Base-by-base conservation (phyloP, 2,329 filamentous ascomycete species). In the Arthrobotrys sphaeroides region DNA sequence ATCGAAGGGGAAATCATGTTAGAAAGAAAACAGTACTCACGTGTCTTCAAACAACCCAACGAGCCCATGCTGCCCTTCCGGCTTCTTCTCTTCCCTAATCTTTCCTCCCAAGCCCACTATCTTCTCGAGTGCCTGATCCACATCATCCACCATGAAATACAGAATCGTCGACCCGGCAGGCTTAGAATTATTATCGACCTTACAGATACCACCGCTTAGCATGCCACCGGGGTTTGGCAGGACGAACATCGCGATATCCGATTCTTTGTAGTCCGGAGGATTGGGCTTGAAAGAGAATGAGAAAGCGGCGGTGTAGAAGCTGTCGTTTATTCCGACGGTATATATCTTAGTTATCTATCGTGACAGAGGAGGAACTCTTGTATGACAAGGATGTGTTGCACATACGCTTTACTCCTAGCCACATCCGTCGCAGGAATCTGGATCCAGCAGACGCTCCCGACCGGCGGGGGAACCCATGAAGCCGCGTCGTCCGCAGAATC, bases 141-240 rank as follows among this genome's bases (percentile, higher is more conserved):
- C 70, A 47, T 74, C 70, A 0, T 68, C 55, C 9, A 74, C 70
- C 70, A 74, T 74, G 38, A 74, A 74, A 38, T 74, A 74, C 13
- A 74, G 22, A 10, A 74, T 47, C 3, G 70, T 74, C 12, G 62
- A 59, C 10, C 45, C 62, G 9, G 61, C 45, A n/a, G 70, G 70
- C 12, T 2, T 42, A 16, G 70, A 74, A 42, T 74, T 68, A 6
- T 22, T 18, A 20, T 62, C 70, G n/a, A 60, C 53, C 40, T 74
- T 74, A 45, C 33, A 47, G 38, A 74, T 64, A 20, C 70, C 70
- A 36, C 70, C 70, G 26, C 36, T 49, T 42, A 74, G n/a, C 26
- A 28, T 45, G 10, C 55, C 47, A 33, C 64, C 70, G 6, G 62
- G 40, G 24, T 67, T 60, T 24, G 66, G 42, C 2, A 74, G 36